Base-by-base conservation (phyloP, 2,329 filamentous ascomycete genomes). In the Cadophora sp. region DNA sequence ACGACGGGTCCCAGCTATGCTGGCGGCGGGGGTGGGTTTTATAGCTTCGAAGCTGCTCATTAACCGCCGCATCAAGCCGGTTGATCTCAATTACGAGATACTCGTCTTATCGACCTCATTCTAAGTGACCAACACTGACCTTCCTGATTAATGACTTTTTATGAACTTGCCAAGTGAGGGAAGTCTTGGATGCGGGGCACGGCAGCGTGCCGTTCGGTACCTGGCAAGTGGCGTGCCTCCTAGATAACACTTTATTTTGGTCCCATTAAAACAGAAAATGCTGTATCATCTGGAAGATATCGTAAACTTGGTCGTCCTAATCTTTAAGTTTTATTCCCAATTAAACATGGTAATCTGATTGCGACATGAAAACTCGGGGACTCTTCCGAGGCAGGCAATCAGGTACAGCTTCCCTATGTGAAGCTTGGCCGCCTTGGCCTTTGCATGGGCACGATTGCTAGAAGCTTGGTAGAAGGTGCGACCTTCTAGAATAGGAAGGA, bases 141-240 rank as follows among this genome's bases (percentile, higher is more conserved):
- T 65, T 65, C 62, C 62, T 34, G 53, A 65, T 65, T 65, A 26
- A 65, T 59, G 53, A 51, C 31, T n/a, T 40, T 46, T 24, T 22
- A 50, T 40, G 48, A 53, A 22, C 11, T 11, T 50, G 62, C 62
- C 62, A 65, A 65, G 62, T 43, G 24, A n/a, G 19, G 19, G 8
- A 50, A 50, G 62, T 65, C 62, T 65, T 65, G 62, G 62, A 59
- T 58, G 62, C 62, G 62, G 62, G 53, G 62, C 62, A 59, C 29
- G 29, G n/a, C 24, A 62, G 60, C 34, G 34, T 40, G 56, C 11
- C 22, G 27, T 56, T 9, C n/a, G 24, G 22, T 60, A 60, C 37
- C 27, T 24, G 11, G n/a, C 19, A 43, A 16, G 31, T 40, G 31
- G 22, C 40, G 58, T 46, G n/a, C 48, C 11, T 27, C 8, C 9